Conservation (phyloP, 2,329 filamentous ascomycete genomes). For the Ophiostoma sp. region DNA sequence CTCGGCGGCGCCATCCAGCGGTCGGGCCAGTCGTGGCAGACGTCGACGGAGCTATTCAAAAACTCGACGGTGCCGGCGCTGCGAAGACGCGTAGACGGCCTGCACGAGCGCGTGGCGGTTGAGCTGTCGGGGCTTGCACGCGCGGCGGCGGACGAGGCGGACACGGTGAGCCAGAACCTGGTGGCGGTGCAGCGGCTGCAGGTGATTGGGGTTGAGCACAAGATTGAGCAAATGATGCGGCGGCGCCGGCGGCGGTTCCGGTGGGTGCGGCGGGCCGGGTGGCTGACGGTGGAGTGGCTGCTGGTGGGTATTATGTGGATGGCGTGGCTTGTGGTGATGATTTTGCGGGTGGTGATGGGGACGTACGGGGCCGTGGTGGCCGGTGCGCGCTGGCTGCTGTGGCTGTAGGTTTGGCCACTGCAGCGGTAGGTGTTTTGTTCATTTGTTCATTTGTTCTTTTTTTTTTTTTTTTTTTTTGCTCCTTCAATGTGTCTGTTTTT, state of each 20-base stretch:
- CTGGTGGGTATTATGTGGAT: conserved; percentile 90
- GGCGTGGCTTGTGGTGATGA: conserved; percentile 82
- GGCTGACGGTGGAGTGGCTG: conserved; percentile 79
- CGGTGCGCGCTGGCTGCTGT: conserved; percentile 74
- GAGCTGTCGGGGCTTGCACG: conserved; percentile 58
- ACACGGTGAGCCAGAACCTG: conserved; percentile 70
- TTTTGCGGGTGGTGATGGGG: conserved; percentile 61
- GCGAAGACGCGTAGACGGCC: conserved; percentile 43
- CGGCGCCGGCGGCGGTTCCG: conserved; percentile 63
- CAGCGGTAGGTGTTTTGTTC: neutral
- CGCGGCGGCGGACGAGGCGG: conserved; percentile 68
- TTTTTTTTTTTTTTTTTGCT: neutral
- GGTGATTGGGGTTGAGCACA: conserved; percentile 74
- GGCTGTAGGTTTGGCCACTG: conserved; percentile 51
- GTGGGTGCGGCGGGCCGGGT: conserved; percentile 70
- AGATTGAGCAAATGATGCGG: conserved; percentile 69
- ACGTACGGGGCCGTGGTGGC: conserved; percentile 43
- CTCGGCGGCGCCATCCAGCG: conserved; percentile 44
- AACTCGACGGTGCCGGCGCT: conserved; percentile 52
- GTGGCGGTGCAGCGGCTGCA: conserved; percentile 71
- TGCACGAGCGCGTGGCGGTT: conserved; percentile 45
- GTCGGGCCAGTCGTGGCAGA: conserved; percentile 53
- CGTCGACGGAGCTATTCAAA: conserved; percentile 55
- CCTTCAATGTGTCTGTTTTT: too few species aligned
- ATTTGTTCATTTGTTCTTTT: neutral